Conservation (phyloP, 2,329 filamentous ascomycete species). For the Phaeoacremonium minimum region DNA sequence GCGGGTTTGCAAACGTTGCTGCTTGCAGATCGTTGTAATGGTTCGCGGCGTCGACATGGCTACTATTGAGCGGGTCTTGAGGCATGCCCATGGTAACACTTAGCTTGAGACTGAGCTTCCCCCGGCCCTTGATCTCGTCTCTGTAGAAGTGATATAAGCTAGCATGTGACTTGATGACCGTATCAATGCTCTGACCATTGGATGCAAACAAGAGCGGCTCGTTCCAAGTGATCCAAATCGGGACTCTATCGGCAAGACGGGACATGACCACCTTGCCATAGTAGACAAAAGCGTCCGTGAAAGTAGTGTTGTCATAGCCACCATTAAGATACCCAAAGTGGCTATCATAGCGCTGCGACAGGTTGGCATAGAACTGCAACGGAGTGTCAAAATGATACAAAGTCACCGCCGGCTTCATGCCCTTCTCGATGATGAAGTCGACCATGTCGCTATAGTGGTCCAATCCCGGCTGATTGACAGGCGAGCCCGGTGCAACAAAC, state of each 20-base stretch:
- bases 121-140: conserved; percentile 44
- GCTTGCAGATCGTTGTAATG: conserved; percentile 44
- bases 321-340: conserved; percentile 34
- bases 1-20: conserved; percentile 46
- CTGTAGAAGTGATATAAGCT: conserved; percentile 49
- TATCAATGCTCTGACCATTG: conserved; percentile 31
- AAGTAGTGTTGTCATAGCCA: conserved; percentile 39
- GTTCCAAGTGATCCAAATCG: conserved; percentile 50
- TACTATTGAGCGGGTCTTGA: conserved; percentile 28
- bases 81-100: conserved; percentile 48
- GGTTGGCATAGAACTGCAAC: conserved; percentile 33
- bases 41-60: conserved; percentile 37
- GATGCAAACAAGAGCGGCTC: conserved; percentile 39
- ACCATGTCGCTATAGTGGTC: conserved; percentile 52
- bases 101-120: conserved; percentile 45
- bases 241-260: conserved; percentile 45
- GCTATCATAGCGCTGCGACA: conserved; percentile 11
- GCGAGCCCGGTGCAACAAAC: conserved; percentile 42
- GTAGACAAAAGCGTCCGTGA: conserved; percentile 45
- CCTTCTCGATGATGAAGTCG: conserved; percentile 40
- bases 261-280: conserved; percentile 48
- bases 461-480: conserved; percentile 45
- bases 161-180: conserved; percentile 43
- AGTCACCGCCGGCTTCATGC: conserved; percentile 42
- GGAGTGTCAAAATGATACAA: conserved; percentile 46